Conservation (phyloP, 2,329 filamentous ascomycete species). For the Sordariomycetes sp. region DNA sequence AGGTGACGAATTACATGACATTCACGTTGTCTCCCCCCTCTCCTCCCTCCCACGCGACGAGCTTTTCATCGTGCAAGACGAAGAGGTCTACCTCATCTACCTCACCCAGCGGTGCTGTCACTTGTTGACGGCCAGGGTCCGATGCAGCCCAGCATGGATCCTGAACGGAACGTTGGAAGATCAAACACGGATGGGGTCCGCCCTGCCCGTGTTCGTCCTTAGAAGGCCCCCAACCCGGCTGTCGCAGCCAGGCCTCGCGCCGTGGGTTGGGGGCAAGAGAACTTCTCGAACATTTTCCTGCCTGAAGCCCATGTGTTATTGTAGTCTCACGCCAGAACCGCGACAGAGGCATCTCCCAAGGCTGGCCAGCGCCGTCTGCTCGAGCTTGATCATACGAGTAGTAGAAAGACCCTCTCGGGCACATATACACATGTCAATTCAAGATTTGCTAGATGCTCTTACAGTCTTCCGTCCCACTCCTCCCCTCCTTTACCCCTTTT, state of each 20-base stretch:
- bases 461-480: neutral
- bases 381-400: neutral
- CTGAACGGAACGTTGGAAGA: constrained; percentile 84
- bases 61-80: no score
- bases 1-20: constrained; percentile 1
- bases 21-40: no score
- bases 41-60: no score
- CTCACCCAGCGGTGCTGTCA: constrained; percentile 65
- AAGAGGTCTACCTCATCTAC: no score
- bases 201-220: constrained; percentile 22
- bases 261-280: constrained; percentile 30
- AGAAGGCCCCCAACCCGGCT: constrained; percentile 26
- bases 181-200: no score
- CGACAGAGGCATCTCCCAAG: no score
- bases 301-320: neutral
- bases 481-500: constrained; percentile 2
- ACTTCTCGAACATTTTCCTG: constrained; percentile 24
- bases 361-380: no score
- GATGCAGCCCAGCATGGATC: constrained; percentile 57
- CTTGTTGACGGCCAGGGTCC: constrained; percentile 62
- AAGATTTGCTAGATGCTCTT: neutral
- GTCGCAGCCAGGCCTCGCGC: constrained; percentile 14
- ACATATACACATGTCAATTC: no score
- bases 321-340: neutral
- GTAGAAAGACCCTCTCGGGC: no score